Percentiles rank a stretch among this genome's conserved stretches.
phyloP scores from a whole-genome alignment of 2,329 filamentous ascomycete species.

The Fusarium goolgardi region DNA sequence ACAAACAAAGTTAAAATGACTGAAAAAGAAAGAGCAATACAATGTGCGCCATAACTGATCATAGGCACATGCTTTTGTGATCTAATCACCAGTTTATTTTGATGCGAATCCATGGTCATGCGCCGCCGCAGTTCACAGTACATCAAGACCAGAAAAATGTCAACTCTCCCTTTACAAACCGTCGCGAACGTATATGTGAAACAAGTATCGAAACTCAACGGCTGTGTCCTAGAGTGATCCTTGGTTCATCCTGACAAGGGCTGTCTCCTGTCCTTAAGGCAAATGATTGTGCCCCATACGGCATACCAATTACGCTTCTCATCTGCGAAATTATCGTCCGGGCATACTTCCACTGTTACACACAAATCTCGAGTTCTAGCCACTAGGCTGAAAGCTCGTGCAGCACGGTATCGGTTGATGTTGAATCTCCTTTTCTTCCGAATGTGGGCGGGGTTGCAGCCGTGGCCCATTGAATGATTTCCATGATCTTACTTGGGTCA shows the following conservation, averaged over 20 bases:
- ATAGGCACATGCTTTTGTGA: background rate
- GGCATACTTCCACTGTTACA: background rate
- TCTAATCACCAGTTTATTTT: background rate
- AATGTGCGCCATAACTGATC: slow-evolving; percentile 2
- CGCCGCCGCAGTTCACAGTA: background rate
- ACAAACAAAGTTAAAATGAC: background rate
- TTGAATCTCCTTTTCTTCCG: slow-evolving; percentile 10
- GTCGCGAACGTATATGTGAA: background rate
- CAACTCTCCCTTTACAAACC: background rate
- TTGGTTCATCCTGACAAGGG: slow-evolving; percentile 2
- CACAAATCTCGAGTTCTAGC: background rate
- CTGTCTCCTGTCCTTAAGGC: slow-evolving; percentile 6
- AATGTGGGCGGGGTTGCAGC: background rate
- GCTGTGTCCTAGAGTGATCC: background rate
- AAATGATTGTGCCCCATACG: slow-evolving; percentile 11
- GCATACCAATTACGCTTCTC: background rate
- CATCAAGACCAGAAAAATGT: slow-evolving; percentile 5
- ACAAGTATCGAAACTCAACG: background rate
- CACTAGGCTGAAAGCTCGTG: slow-evolving; percentile 14
- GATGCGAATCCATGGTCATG: slow-evolving; percentile 1
- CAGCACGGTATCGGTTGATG: background rate
- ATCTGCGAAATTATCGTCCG: background rate
- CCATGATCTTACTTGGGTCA: slow-evolving; percentile 12
- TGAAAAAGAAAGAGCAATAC: background rate
- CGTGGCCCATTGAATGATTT: slow-evolving; percentile 28